phyloP scores from a whole-genome alignment of 1,284 basidiomycete species.

The Ceratobasidium sp. region DNA sequence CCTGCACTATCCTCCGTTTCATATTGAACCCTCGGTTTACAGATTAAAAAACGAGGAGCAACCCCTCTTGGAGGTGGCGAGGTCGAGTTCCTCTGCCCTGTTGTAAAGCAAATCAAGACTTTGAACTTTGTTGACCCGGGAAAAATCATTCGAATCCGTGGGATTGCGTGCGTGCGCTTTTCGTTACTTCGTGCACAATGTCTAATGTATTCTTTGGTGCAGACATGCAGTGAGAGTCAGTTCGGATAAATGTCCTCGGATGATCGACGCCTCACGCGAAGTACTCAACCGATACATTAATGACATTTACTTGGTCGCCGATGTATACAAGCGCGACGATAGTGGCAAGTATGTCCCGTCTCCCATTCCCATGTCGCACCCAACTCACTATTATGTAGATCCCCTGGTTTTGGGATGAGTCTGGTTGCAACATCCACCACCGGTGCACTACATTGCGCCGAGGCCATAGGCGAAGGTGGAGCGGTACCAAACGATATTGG shows the following conservation, averaged over 20 bases:
- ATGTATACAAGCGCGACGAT: conserved; percentile 98
- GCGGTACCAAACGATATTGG: conserved; percentile 95
- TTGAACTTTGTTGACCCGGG: conserved; percentile 93
- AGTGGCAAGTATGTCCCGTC: conserved; percentile 69
- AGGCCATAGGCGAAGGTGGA: conserved; percentile 83
- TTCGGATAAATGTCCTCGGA: conserved; percentile 96
- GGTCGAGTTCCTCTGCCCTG: conserved; percentile 92
- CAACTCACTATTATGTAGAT: conserved; percentile 64
- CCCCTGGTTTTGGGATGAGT: conserved; percentile 94
- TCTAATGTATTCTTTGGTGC: conserved; percentile 29
- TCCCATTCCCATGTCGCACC: not conserved
- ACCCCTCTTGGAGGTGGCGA: conserved; percentile 93
- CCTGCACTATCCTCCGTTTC: conserved; percentile 44
- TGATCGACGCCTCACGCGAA: conserved; percentile 94
- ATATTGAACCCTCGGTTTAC: conserved; percentile 40
- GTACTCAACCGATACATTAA: conserved; percentile 97
- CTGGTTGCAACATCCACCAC: conserved; percentile 95
- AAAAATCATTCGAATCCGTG: conserved; percentile 93
- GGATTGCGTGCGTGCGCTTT: conserved; percentile 81
- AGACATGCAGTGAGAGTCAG: conserved; percentile 95
- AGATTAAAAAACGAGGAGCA: conserved; percentile 96
- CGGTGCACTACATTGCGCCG: conserved; percentile 87
- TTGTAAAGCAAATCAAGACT: conserved; percentile 90
- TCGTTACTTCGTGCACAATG: conserved; percentile 25
- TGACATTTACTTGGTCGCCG: conserved; percentile 98